phyloP scores from a whole-genome alignment of 2,329 filamentous ascomycete genomes.

The Periconia sp. region DNA sequence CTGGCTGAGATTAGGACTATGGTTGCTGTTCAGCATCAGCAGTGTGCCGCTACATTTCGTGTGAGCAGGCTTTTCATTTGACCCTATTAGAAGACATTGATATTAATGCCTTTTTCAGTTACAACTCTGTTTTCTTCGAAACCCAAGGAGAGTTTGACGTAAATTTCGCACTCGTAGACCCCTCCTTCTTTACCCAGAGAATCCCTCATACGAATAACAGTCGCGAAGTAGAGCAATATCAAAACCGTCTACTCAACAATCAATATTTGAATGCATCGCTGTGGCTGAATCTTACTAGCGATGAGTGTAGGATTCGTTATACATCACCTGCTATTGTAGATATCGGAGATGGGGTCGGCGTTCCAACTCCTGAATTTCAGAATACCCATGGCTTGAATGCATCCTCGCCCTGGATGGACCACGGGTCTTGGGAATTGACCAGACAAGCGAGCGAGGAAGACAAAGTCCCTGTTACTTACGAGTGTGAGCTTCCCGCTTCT shows the following conservation, averaged over 20 bases:
- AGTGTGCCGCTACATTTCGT: constrained; percentile 1
- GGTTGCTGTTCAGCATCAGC: neutral
- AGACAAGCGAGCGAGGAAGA: too few relatives aligned
- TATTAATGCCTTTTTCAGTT: neutral
- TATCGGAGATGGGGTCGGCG: neutral
- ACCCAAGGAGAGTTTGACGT: neutral
- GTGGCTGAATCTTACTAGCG: neutral
- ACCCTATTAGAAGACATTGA: neutral
- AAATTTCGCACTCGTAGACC: too few relatives aligned
- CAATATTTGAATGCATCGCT: neutral
- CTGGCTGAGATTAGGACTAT: neutral
- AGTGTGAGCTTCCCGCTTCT: too few relatives aligned
- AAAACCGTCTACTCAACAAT: neutral
- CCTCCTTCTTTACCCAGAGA: neutral
- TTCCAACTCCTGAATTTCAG: neutral
- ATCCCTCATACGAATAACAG: too few relatives aligned
- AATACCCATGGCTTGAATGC: too few relatives aligned
- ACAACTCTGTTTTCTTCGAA: neutral
- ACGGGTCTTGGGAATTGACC: too few relatives aligned
- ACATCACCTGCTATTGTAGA: too few relatives aligned
- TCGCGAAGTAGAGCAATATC: neutral
- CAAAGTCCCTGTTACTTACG: too few relatives aligned
- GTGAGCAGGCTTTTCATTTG: neutral
- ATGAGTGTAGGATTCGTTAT: neutral
- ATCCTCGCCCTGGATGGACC: too few relatives aligned